Evolutionary conservation across 2,329 filamentous ascomycete genomes (phyloP), one percentile per base, ranked within the genome.

Genomic region (Colletotrichum scovillei): DNA sequence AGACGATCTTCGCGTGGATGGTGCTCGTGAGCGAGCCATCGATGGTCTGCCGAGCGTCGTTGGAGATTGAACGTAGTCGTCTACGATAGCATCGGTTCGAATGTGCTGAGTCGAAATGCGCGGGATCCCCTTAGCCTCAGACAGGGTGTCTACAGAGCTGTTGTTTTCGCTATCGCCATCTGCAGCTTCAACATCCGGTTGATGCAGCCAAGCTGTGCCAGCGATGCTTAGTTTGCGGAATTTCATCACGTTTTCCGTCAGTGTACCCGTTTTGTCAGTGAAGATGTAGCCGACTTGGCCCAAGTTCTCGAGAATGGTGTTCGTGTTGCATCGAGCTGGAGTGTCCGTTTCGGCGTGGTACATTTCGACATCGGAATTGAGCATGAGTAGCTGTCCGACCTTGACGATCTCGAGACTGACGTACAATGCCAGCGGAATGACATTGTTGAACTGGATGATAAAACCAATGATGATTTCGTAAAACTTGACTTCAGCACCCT

Each of bases 371-470:
- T 98, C 95, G 26, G 85, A 86, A 76, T 95, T 95, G 69, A 97
- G 82, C 80, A 97, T 89, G 69, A 95, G 87, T 87, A 97, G 92
- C 79, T 91, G 89, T 4, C 89, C 93, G 8, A 97, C 86, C 81
- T 97, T 97, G 81, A 97, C 92, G 72, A 97, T 88, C 76, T 98
- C 95, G 81, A 98, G 86, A 80, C 92, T 97, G 77, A 98, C 94
- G 77, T 98, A 98, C 0, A 98, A 88, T 0, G 95, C 95, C 19
- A 98, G 88, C 0, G 96, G 96, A 72, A 98, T 95, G 83, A 98
- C 91, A 52, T 97, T 98, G 82, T 98, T 98, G 84, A 97, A 97
- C 91, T 98, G 96, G 83, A 98, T 98, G 76, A 97, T 91, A 80
- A 95, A 98, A 0, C 94, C 95, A 32, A 96, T 92, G 76, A 98